These are phyloP conservation scores for Naematelia aurantialba DNA, from an alignment of 768 basidiomycete genomes.

Conservation along the genomic window DNA sequence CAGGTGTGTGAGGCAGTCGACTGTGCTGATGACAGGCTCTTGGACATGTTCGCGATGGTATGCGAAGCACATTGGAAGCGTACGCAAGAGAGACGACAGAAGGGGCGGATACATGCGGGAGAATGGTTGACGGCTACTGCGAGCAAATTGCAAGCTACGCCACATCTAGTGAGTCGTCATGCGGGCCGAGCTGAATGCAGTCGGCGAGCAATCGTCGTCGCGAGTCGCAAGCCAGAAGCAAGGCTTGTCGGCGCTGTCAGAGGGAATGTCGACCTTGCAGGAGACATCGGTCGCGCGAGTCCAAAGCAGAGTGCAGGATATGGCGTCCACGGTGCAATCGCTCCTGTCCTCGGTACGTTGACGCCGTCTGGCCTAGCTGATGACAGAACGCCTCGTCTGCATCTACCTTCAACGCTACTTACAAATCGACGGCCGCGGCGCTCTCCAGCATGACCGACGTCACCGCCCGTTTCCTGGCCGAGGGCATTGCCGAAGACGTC, in stretches of 20 bases:
- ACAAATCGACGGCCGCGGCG: conserved; percentile 19
- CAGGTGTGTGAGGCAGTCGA: conserved; percentile 15
- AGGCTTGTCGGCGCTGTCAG: not conserved
- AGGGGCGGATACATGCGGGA: conserved; percentile 18
- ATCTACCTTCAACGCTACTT: conserved; percentile 7
- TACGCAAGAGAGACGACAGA: conserved; percentile 20
- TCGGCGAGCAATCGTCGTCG: not conserved
- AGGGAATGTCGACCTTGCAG: not conserved
- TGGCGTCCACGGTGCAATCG: not conserved
- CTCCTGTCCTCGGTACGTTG: not conserved
- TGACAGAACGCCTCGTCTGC: conserved; percentile 5
- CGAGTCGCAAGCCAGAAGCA: not conserved
- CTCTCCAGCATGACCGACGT: conserved; percentile 17
- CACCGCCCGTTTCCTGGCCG: conserved; percentile 34
- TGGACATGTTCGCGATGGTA: conserved; percentile 13
- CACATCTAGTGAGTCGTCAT: conserved; percentile 18
- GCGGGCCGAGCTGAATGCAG: not conserved
- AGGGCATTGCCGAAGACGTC: conserved; percentile 43
- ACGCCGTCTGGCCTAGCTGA: not conserved
- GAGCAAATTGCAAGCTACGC: conserved; percentile 20
- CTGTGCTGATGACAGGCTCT: conserved; percentile 20
- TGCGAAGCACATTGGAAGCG: conserved; percentile 16
- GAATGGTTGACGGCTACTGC: conserved; percentile 27
- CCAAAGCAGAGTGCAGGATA: not conserved
- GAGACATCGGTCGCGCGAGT: not conserved